Conservation (phyloP, 2,329 filamentous ascomycete species). For the Stachybotrys chlorohalonatus region DNA sequence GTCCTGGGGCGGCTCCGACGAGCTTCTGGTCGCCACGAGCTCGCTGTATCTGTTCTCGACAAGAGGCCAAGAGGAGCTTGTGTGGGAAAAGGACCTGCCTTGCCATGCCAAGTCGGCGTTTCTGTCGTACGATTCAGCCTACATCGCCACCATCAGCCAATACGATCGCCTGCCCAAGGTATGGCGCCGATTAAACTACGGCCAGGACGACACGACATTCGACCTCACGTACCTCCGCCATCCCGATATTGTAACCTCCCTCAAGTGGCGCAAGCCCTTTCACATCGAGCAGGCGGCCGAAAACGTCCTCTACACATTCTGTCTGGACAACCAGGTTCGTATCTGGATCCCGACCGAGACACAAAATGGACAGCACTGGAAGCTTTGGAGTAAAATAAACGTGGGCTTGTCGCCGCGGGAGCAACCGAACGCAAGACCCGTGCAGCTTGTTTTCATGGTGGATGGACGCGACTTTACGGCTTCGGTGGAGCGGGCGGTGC, state of each 20-base stretch:
- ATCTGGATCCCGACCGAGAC: slow-evolving; percentile 76
- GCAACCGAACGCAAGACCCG: slow-evolving; percentile 8
- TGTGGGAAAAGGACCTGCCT: slow-evolving; percentile 70
- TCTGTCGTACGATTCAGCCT: slow-evolving; percentile 78
- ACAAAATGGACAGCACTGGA: slow-evolving; percentile 61
- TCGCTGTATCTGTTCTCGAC: slow-evolving; percentile 60
- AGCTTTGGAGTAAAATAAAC: slow-evolving; percentile 75
- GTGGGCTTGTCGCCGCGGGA: slow-evolving; percentile 59
- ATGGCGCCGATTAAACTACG: slow-evolving; percentile 82
- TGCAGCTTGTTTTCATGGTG: slow-evolving; percentile 59
- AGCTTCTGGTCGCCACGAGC: slow-evolving; percentile 69
- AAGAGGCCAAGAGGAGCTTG: slow-evolving; percentile 37
- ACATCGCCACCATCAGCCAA: slow-evolving; percentile 72
- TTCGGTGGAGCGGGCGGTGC: slow-evolving; percentile 68
- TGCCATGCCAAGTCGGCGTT: slow-evolving; percentile 64
- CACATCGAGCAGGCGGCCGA: slow-evolving; percentile 71
- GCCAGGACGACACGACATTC: slow-evolving; percentile 73
- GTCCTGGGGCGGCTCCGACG: slow-evolving; percentile 82
- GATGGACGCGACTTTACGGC: slow-evolving; percentile 71
- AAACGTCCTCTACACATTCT: slow-evolving; percentile 85
- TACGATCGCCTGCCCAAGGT: slow-evolving; percentile 84
- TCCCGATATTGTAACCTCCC: slow-evolving; percentile 65
- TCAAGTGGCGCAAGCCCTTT: slow-evolving; percentile 78
- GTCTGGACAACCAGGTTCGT: slow-evolving; percentile 68
- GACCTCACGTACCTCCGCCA: slow-evolving; percentile 89